Evolutionary conservation across 768 basidiomycete species (phyloP).

Genomic region (Tricholoma flavovirens): DNA sequence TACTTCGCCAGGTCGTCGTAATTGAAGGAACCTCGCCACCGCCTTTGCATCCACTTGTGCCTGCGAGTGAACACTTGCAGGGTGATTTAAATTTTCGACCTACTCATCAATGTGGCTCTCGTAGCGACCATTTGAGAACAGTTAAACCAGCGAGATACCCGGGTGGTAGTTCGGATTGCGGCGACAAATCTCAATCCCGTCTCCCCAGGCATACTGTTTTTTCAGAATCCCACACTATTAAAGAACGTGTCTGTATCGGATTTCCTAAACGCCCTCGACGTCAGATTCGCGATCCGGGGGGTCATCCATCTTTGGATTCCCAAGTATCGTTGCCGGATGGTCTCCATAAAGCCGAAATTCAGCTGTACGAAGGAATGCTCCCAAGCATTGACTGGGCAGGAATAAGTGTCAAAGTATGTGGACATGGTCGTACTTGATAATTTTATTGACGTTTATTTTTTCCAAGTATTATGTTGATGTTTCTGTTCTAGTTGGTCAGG

Average conservation of each 20-base stretch:
- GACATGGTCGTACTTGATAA: constrained; percentile 3
- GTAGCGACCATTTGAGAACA: constrained; percentile 21
- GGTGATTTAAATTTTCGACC: constrained; percentile 36
- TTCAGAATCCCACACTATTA: constrained; percentile 39
- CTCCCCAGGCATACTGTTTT: constrained; percentile 34
- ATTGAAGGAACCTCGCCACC: constrained; percentile 36
- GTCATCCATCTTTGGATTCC: constrained; percentile 41
- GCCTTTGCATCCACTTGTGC: constrained; percentile 45
- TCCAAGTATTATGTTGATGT: constrained; percentile 78
- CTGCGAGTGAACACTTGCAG: constrained; percentile 28
- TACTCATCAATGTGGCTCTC: constrained; percentile 30
- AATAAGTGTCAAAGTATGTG: constrained; percentile 57
- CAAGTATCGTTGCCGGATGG: constrained; percentile 59
- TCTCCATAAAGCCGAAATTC: constrained; percentile 54
- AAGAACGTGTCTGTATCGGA: constrained; percentile 53
- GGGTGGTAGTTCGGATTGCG: constrained; percentile 19
- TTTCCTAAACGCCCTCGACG: constrained; percentile 65
- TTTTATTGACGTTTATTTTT: constrained; percentile 10
- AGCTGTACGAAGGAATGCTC: constrained; percentile 52
- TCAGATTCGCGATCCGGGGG: constrained; percentile 28
- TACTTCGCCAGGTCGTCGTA: constrained; percentile 55
- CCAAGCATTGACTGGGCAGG: constrained; percentile 65
- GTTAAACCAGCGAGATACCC: constrained; percentile 19
- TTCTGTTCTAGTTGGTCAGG: constrained; percentile 59
- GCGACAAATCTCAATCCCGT: constrained; percentile 38